These are phyloP conservation scores for Dendrothele bispora DNA, from an alignment of 768 basidiomycete genomes.

Conservation along the genomic window DNA sequence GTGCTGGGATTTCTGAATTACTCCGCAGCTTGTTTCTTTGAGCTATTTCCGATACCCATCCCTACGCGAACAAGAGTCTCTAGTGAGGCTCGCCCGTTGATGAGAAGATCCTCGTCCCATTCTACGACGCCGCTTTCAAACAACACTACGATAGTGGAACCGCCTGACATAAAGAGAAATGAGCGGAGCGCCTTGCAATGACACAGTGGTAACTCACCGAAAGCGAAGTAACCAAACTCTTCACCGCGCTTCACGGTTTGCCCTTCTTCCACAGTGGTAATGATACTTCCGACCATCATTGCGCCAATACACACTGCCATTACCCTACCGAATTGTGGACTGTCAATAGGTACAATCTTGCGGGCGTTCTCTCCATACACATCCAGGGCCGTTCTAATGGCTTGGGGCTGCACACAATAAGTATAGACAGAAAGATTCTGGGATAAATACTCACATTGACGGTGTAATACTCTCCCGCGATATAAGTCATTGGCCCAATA, in stretches of 20 bases:
- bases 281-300: conserved; percentile 94
- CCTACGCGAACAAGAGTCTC: conserved; percentile 90
- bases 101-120: conserved; percentile 90
- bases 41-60: conserved; percentile 69
- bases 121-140: conserved; percentile 83
- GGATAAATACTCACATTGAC: conserved; percentile 65
- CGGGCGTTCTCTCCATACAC: conserved; percentile 95
- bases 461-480: conserved; percentile 93
- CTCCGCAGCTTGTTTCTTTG: too few relatives aligned
- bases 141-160: conserved; percentile 87
- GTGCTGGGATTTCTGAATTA: too few relatives aligned
- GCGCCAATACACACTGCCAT: conserved; percentile 92
- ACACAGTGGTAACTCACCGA: conserved; percentile 60
- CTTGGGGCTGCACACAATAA: conserved; percentile 67
- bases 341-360: conserved; percentile 91
- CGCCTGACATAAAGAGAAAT: conserved; percentile 47
- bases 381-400: conserved; percentile 85
- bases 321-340: conserved; percentile 84
- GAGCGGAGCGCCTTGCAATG: background rate
- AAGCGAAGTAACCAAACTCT: conserved; percentile 94
- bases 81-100: conserved; percentile 83
- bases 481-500: conserved; percentile 80
- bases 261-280: conserved; percentile 85
- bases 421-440: background rate
- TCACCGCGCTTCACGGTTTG: conserved; percentile 79